Evolutionary conservation across 371 early-diverging fungal species (phyloP).

Genomic region (Entomophthora muscae): DNA sequence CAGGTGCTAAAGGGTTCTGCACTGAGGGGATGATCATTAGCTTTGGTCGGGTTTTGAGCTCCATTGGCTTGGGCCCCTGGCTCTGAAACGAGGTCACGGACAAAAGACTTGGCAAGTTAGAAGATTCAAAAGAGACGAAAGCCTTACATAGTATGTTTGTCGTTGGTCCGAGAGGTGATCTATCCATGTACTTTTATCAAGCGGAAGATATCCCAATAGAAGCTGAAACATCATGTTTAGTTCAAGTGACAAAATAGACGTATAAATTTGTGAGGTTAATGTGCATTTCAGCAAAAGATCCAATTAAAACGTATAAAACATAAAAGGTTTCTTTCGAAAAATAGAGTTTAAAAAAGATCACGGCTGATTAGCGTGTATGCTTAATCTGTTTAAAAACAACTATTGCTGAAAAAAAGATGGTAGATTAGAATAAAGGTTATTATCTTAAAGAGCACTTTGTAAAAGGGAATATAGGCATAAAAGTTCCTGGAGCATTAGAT

Average conservation of each 20-base stretch:
- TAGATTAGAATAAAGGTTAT: too few relatives aligned
- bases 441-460: too few relatives aligned
- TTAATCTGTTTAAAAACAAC: too few relatives aligned
- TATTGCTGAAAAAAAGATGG: too few relatives aligned
- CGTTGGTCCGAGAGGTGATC: constrained; percentile 26
- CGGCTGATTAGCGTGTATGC: too few relatives aligned
- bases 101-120: constrained; percentile 3
- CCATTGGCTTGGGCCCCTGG: constrained; percentile 19
- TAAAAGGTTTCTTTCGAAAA: too few relatives aligned
- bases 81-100: constrained; percentile 33
- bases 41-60: constrained; percentile 3
- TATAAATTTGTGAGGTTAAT: too few relatives aligned
- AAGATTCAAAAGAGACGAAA: neutral
- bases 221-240: constrained; percentile 13
- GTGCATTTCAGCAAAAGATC: too few relatives aligned
- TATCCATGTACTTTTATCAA: constrained; percentile 50
- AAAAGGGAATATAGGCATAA: too few relatives aligned
- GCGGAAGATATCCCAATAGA: constrained; percentile 52
- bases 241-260: neutral
- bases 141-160: constrained; percentile 39
- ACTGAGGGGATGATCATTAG: constrained; percentile 1
- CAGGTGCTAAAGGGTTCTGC: constrained; percentile 23
- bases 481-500: too few relatives aligned
- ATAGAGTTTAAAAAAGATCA: too few relatives aligned
- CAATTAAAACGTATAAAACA: too few relatives aligned